A percentile compares a stretch with the other conserved stretches of the same genome.
Conservation (phyloP, 2,329 filamentous ascomycete genomes). For the Phyllosticta citrichinensis region DNA sequence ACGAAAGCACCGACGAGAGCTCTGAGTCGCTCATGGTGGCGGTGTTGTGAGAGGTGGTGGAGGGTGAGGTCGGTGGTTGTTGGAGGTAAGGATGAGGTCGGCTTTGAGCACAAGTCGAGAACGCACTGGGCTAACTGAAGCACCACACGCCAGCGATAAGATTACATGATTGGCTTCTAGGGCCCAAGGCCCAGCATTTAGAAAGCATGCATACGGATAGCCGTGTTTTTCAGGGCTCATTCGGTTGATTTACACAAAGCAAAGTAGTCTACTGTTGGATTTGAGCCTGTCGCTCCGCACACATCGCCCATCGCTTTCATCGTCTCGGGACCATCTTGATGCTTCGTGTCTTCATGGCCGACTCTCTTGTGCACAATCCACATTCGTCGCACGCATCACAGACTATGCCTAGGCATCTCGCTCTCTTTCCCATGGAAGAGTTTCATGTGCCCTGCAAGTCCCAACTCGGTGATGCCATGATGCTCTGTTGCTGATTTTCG, state of each 20-base stretch:
- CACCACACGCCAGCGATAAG: conserved; percentile 9
- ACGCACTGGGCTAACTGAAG: conserved; percentile 6
- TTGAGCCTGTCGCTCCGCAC: background rate
- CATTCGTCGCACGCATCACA: background rate
- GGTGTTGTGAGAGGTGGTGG: conserved; percentile 11
- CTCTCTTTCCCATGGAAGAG: background rate
- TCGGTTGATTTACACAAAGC: background rate
- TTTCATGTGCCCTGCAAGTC: background rate
- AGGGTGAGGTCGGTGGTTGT: conserved; percentile 6
- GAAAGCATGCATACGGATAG: background rate
- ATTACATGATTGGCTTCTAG: conserved; percentile 10
- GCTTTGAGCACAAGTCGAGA: conserved; percentile 7
- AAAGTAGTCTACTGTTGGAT: background rate
- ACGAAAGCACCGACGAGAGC: conserved; percentile 46
- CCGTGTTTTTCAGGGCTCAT: background rate
- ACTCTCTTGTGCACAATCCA: background rate
- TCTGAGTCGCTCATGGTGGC: conserved; percentile 46
- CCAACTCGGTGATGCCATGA: background rate
- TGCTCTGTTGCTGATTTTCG: background rate
- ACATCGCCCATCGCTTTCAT: background rate
- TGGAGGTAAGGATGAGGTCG: conserved; percentile 9
- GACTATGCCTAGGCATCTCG: background rate
- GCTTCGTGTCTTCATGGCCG: background rate
- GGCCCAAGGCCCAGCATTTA: background rate
- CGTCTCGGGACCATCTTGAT: background rate